Evolutionary conservation across 2,329 filamentous ascomycete species (phyloP).

Genomic region (Fusarium proliferatum): DNA sequence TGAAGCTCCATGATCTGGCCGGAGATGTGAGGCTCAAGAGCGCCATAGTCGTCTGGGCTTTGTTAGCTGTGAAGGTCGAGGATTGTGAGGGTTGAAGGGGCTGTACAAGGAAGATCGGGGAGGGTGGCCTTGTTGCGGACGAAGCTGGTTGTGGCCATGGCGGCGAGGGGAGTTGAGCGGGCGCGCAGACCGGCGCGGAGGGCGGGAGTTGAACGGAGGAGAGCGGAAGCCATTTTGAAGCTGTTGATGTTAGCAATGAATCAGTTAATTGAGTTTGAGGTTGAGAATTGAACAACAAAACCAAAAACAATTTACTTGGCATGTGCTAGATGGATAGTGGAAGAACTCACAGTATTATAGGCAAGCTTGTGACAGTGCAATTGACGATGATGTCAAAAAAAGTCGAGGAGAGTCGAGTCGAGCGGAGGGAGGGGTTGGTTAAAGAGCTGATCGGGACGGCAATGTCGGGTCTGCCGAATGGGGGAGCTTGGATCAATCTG

Average conservation of each 20-base stretch:
- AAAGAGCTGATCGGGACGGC: constrained; percentile 29
- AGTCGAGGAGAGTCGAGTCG: constrained; percentile 4
- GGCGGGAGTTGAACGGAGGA: constrained; percentile 77
- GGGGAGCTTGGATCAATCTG: constrained; percentile 3
- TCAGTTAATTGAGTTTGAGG: neutral
- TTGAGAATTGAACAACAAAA: neutral
- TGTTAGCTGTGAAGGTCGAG: neutral
- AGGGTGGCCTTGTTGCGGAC: constrained; percentile 90
- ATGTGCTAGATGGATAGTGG: neutral
- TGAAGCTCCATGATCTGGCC: constrained; percentile 97
- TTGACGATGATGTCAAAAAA: constrained; percentile 47
- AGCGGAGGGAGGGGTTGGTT: constrained; percentile 26
- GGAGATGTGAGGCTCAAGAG: constrained; percentile 85
- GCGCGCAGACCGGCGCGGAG: constrained; percentile 78
- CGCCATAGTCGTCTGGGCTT: constrained; percentile 89
- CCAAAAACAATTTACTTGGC: neutral
- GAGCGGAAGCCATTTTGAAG: constrained; percentile 71
- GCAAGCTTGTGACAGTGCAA: neutral
- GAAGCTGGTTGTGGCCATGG: constrained; percentile 79
- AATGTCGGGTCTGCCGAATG: constrained; percentile 45
- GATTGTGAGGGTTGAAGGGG: neutral
- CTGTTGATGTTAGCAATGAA: neutral
- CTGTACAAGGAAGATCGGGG: constrained; percentile 77
- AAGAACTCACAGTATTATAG: constrained; percentile 5
- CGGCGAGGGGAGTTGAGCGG: constrained; percentile 68